phyloP scores from a whole-genome alignment of 208 protist genomes.

The Porcisia deanei region DNA sequence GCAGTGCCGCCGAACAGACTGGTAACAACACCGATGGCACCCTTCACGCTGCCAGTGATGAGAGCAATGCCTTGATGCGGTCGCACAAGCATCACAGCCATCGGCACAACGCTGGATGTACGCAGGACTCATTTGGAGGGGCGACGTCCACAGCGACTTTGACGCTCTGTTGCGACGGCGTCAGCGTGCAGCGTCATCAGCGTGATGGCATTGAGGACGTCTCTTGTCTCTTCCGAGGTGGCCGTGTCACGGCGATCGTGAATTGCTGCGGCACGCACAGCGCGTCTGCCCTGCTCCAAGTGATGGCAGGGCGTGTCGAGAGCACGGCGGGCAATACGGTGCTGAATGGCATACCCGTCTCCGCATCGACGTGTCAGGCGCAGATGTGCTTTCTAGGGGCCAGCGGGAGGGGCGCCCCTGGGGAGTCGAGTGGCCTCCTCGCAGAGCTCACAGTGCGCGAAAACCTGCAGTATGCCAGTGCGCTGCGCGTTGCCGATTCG shows the following conservation, averaged over 20 bases:
- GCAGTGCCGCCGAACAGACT: background rate
- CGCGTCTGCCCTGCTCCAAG: slow-evolving; percentile 42
- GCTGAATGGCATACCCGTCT: slow-evolving; percentile 59
- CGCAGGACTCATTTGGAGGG: background rate
- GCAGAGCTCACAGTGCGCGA: slow-evolving; percentile 56
- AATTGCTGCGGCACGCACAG: slow-evolving; percentile 54
- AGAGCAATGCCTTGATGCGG: background rate
- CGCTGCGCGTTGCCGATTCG: slow-evolving; percentile 45
- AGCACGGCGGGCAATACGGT: slow-evolving; percentile 40
- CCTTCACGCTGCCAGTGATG: background rate
- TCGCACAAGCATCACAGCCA: slow-evolving; percentile 9
- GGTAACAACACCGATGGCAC: background rate
- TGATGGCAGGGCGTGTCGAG: slow-evolving; percentile 42
- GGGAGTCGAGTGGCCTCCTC: slow-evolving; percentile 18
- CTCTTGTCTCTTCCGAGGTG: slow-evolving; percentile 47
- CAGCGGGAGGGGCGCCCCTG: background rate
- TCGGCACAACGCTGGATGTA: background rate
- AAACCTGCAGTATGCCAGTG: slow-evolving; percentile 54
- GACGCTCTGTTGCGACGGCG: slow-evolving; percentile 46
- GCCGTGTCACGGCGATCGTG: slow-evolving; percentile 63
- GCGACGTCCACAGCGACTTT: background rate
- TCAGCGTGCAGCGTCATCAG: slow-evolving; percentile 30
- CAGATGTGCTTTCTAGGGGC: slow-evolving; percentile 34
- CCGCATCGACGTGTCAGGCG: slow-evolving; percentile 42
- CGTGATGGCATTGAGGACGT: slow-evolving; percentile 41